Evolutionary conservation across 768 basidiomycete species (phyloP).

Genomic region (Collybia mongolica): DNA sequence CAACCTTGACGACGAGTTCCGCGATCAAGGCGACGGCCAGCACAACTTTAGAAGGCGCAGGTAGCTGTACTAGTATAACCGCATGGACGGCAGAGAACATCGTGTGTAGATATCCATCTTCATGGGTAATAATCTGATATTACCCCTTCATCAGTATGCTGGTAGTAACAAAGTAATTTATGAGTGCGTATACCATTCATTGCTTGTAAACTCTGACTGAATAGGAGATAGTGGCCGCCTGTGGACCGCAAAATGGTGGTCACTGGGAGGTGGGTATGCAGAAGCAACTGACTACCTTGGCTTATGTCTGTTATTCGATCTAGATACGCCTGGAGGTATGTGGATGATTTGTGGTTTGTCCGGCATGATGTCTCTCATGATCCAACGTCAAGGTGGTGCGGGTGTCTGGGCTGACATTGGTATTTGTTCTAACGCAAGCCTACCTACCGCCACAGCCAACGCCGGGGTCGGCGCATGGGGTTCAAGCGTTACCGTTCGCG

Average conservation of each 20-base stretch:
- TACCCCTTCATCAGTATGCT: conserved; percentile 2
- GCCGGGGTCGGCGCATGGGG: conserved; percentile 3
- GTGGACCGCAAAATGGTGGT: conserved; percentile 15
- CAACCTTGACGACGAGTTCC: conserved; percentile 1
- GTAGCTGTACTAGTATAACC: neutral
- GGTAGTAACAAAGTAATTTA: conserved; percentile 1
- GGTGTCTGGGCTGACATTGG: conserved; percentile 7
- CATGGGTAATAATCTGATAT: neutral
- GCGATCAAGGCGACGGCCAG: neutral
- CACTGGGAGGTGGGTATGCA: conserved; percentile 6
- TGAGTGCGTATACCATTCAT: neutral
- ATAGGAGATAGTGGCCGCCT: neutral
- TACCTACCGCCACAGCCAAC: neutral
- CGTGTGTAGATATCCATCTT: neutral
- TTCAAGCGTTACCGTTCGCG: neutral
- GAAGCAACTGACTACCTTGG: too few relatives aligned
- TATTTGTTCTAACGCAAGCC: neutral
- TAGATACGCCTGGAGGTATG: conserved; percentile 8
- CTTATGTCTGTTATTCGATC: too few relatives aligned
- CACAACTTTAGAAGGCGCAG: neutral
- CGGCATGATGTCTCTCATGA: too few relatives aligned
- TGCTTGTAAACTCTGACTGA: neutral
- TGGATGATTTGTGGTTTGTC: neutral
- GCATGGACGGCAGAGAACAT: neutral
- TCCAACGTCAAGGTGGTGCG: neutral